Conservation (phyloP, 1,139 yeast genomes). For the Diutina sp. region DNA sequence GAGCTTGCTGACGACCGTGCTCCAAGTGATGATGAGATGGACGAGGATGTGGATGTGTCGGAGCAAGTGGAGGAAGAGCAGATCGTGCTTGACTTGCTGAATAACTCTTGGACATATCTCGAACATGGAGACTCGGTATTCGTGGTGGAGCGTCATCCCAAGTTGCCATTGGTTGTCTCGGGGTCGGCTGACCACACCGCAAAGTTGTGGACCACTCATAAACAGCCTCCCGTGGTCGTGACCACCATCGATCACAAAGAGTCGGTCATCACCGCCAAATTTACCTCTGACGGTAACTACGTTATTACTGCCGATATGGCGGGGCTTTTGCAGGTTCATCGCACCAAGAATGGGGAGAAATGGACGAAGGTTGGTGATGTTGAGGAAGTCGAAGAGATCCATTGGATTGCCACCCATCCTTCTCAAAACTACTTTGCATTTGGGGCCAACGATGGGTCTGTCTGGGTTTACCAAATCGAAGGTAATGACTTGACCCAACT, state of each 20-base stretch:
- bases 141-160: slow-evolving; percentile 68
- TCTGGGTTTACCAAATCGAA: slow-evolving; percentile 75
- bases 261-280: slow-evolving; percentile 74
- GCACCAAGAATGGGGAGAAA: slow-evolving; percentile 61
- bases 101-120: slow-evolving; percentile 81
- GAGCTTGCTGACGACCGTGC: slow-evolving; percentile 25
- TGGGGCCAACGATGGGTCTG: slow-evolving; percentile 88
- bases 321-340: slow-evolving; percentile 70
- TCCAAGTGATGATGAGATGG: slow-evolving; percentile 12
- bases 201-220: slow-evolving; percentile 83
- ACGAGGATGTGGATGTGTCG: neutral
- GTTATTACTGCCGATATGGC: slow-evolving; percentile 90
- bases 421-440: slow-evolving; percentile 66
- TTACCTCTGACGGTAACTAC: slow-evolving; percentile 70
- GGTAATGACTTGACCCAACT: slow-evolving; percentile 48
- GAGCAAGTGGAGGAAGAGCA: slow-evolving; percentile 3
- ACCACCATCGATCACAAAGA: slow-evolving; percentile 73
- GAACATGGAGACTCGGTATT: slow-evolving; percentile 86
- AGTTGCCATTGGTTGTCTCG: slow-evolving; percentile 60
- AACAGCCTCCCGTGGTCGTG: slow-evolving; percentile 69
- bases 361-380: slow-evolving; percentile 65
- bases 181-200: slow-evolving; percentile 92
- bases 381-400: slow-evolving; percentile 72
- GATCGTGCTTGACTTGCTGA: slow-evolving; percentile 55
- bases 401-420: slow-evolving; percentile 77